Base-by-base conservation (phyloP, 1,284 basidiomycete species). In the Papiliotrema nemorosa region DNA sequence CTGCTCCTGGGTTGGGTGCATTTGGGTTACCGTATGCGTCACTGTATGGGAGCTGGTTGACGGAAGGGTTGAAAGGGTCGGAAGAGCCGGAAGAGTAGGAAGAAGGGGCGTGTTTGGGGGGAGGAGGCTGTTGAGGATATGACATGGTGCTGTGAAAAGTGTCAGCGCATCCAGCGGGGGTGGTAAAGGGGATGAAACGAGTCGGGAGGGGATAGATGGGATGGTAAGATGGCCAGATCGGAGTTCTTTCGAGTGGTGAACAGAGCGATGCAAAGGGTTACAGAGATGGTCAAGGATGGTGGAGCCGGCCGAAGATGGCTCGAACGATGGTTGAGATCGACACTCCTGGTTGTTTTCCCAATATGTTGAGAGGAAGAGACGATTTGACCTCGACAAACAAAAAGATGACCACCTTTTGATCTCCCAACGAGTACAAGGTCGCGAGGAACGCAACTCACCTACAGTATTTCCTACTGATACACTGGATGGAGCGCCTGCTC, bases 1-100 rank as follows among this genome's bases (percentile, higher is more conserved):
- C 62, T 12, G 60, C 60, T 26, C 63, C 63, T 12, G 63, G 61
- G 29, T 64, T 63, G 27, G 59, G 58, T 3, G 55, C 60, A 33
- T 50, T 49, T 5, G 58, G 52, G 51, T 51, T 55, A 18, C 50
- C 35, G 5, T 49, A 58, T n/a, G 49, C 45, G 33, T 65, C 66
- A 21, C 41, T 34, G 41, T 71, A 71, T 21, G 54, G 53, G 6
- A 68, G 61, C 39, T 63, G 55, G 4, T 62, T 52, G 22, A 60
- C 49, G 6, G 64, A 60, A 31, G 57, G 55, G 55, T 67, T 70
- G 63, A 69, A 73, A 2, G 69, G 70, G 51, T 73, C 70, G 44
- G 64, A 63, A 33, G 64, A 66, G 35, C 54, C 60, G 24, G 62
- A 60, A 20, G 66, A 68, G 48, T 63, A 68, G 49, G 59, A 60